Percentiles rank a stretch among this genome's conserved stretches.
These are phyloP conservation scores for Lomentospora prolificans DNA, from an alignment of 2,329 filamentous ascomycete genomes.

Conservation along the genomic window DNA sequence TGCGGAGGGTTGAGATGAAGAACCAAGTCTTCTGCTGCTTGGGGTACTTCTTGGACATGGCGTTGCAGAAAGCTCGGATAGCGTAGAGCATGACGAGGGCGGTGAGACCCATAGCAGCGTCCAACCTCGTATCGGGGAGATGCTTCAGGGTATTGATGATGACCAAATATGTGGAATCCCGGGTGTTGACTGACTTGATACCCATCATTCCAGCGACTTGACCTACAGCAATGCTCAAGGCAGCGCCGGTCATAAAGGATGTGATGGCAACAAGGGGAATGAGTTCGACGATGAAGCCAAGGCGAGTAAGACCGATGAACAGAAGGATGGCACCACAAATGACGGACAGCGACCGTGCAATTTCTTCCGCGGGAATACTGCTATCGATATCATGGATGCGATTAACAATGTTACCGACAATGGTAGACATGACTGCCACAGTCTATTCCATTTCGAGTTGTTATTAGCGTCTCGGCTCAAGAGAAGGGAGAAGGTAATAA, in stretches of 20 bases:
- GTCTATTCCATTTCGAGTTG: constrained; percentile 33
- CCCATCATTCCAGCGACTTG: constrained; percentile 42
- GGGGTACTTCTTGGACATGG: constrained; percentile 57
- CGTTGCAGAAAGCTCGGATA: constrained; percentile 53
- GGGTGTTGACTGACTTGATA: constrained; percentile 38
- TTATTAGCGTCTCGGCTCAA: constrained; percentile 14
- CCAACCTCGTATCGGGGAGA: constrained; percentile 42
- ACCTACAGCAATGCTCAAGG: constrained; percentile 38
- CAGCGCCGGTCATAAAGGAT: constrained; percentile 45
- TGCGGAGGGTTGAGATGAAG: constrained; percentile 68
- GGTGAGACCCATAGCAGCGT: constrained; percentile 65
- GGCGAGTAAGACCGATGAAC: constrained; percentile 36
- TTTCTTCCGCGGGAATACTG: constrained; percentile 28
- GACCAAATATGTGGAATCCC: constrained; percentile 35
- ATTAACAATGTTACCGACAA: constrained; percentile 38
- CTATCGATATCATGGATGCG: constrained; percentile 27
- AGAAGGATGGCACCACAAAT: constrained; percentile 39
- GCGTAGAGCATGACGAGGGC: constrained; percentile 59
- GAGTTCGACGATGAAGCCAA: constrained; percentile 45
- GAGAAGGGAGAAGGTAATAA: too few relatives aligned
- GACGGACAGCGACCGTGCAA: constrained; percentile 37
- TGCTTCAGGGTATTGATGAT: constrained; percentile 41
- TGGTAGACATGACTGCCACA: constrained; percentile 42
- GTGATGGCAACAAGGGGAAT: constrained; percentile 43
- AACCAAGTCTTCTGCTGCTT: constrained; percentile 61